Evolutionary conservation across 2,329 filamentous ascomycete genomes (phyloP).

Genomic region (Cladosporium oxysporum): DNA sequence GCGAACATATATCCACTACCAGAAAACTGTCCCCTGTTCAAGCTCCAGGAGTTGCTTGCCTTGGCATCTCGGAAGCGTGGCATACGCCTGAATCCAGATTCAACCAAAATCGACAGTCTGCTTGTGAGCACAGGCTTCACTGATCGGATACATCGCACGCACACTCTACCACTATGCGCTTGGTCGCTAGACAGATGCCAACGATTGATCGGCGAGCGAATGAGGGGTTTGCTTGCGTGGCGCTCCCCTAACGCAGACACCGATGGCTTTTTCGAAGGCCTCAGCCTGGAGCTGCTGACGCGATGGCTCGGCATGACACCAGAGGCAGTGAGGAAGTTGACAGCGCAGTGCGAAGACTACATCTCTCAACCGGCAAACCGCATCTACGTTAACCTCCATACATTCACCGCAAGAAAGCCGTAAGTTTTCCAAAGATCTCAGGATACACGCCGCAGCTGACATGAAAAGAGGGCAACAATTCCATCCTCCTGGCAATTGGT

Average conservation of each 20-base stretch:
- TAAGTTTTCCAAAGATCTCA: not conserved
- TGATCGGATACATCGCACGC: not conserved
- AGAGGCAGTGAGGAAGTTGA: not conserved
- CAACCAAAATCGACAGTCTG: not conserved
- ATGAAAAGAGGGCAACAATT: not conserved
- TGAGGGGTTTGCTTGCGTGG: not conserved
- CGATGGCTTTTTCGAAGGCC: not conserved
- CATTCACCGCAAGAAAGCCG: not conserved
- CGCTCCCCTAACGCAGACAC: not conserved
- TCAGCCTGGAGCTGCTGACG: not conserved
- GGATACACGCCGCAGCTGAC: not conserved
- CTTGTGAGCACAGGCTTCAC: not conserved
- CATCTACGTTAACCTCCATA: not conserved
- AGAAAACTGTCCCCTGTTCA: not conserved
- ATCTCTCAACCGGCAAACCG: not conserved
- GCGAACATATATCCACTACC: not conserved
- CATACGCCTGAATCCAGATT: not conserved
- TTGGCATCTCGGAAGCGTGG: not conserved
- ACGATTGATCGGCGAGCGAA: not conserved
- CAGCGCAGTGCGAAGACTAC: not conserved
- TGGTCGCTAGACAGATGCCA: not conserved
- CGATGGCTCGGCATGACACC: not conserved
- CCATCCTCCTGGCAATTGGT: not conserved
- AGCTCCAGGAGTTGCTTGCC: not conserved
- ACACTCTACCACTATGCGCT: not conserved